Conservation (phyloP, 495 filamentous ascomycete genomes). For the Tricharina praecox region DNA sequence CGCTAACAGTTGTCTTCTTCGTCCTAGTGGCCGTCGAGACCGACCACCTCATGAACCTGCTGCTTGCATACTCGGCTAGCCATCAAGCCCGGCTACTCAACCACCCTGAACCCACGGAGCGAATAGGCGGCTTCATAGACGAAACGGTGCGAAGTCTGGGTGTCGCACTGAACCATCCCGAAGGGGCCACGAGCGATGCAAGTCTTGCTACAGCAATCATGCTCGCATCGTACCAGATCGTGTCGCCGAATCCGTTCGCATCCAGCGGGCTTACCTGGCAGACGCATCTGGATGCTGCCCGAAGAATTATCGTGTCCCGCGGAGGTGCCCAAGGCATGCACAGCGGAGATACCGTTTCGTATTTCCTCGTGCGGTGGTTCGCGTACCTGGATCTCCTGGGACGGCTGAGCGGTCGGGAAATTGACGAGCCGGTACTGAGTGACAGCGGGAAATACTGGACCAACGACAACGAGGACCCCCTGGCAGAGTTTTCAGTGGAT, state of each 20-base stretch:
- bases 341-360: conserved; percentile 47
- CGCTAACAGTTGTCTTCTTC: neutral
- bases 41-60: conserved; percentile 52
- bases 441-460: conserved; percentile 35
- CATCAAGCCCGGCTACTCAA: conserved; percentile 63
- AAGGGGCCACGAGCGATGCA: conserved; percentile 44
- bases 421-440: conserved; percentile 22
- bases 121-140: conserved; percentile 64
- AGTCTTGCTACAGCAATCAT: conserved; percentile 75
- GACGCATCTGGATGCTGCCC: conserved; percentile 56
- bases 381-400: conserved; percentile 73
- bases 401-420: conserved; percentile 51
- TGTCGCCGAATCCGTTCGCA: conserved; percentile 60
- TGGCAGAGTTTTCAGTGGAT: conserved; percentile 50
- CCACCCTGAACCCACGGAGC: conserved; percentile 56
- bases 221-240: conserved; percentile 71
- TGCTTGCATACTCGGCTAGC: conserved; percentile 67
- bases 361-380: conserved; percentile 74
- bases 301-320: conserved; percentile 55
- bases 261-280: conserved; percentile 46
- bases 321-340: conserved; percentile 41
- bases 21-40: conserved; percentile 46
- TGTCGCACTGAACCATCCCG: conserved; percentile 45
- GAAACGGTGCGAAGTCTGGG: conserved; percentile 62
- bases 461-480: conserved; percentile 36